These are phyloP conservation scores for Carex pumila DNA, from an alignment of 176 grass and related monocot species.

Conservation along the genomic window DNA sequence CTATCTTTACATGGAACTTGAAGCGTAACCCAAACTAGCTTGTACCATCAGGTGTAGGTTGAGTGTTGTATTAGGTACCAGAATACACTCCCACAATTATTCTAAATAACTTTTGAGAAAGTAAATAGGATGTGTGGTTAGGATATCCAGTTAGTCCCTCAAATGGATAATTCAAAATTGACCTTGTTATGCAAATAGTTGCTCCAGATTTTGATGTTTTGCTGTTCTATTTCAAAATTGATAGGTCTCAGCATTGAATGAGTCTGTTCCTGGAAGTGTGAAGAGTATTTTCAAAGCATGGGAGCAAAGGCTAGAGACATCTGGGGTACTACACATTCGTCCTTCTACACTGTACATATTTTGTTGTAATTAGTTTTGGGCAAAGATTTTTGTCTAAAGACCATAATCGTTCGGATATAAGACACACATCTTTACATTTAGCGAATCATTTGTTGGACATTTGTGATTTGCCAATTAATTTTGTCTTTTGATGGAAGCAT, in stretches of 20 bases:
- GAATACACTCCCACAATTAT: neutral
- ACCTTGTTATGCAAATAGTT: too few species aligned
- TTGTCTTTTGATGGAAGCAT: neutral
- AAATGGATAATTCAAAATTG: too few species aligned
- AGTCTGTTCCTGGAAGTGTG: constrained; percentile 77
- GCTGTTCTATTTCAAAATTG: neutral
- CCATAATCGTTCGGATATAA: neutral
- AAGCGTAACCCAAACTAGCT: neutral
- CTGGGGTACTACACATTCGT: constrained; percentile 37
- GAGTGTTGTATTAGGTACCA: neutral
- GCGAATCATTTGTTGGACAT: neutral
- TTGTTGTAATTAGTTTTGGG: neutral
- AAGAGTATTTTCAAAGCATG: constrained; percentile 88
- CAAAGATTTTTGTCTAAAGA: neutral
- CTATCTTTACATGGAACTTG: neutral
- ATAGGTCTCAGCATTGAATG: constrained; percentile 79
- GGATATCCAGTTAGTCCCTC: too few species aligned
- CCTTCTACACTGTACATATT: neutral
- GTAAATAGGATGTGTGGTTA: neutral
- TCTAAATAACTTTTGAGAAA: neutral
- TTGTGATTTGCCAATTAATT: neutral
- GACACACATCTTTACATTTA: neutral
- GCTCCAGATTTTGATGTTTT: neutral
- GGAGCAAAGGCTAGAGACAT: constrained; percentile 80
- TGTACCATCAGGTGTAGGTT: neutral